Conservation (phyloP, 148 eudicot genomes). For the Talinum fruticosum region DNA sequence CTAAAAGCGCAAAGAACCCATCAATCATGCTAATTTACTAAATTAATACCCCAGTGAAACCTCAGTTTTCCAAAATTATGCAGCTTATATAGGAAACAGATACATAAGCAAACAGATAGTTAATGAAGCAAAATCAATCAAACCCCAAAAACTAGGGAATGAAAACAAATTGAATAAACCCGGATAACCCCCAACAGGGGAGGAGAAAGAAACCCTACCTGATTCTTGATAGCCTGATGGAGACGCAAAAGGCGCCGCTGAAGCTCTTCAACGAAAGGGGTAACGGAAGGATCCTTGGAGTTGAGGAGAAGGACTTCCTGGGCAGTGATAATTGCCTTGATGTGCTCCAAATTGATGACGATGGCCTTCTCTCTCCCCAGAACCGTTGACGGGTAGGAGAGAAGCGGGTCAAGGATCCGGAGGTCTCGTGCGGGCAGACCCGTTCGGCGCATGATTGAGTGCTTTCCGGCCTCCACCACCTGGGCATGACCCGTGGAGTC, state of each 20-base stretch:
- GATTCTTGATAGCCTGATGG: conserved; percentile 61
- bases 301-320: conserved; percentile 85
- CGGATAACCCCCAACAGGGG: neutral
- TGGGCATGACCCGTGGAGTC: conserved; percentile 75
- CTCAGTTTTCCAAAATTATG: neutral
- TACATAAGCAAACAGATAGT: neutral
- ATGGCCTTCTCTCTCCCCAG: conserved; percentile 90
- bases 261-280: conserved; percentile 83
- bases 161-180: too few species aligned
- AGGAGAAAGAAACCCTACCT: conserved; percentile 36
- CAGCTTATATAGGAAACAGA: neutral
- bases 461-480: conserved; percentile 83
- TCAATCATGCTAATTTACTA: too few species aligned
- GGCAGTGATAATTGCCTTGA: conserved; percentile 89
- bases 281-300: conserved; percentile 81
- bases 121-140: neutral
- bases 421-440: conserved; percentile 94
- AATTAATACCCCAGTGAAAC: neutral
- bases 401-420: conserved; percentile 80
- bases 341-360: conserved; percentile 91
- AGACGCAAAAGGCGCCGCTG: conserved; percentile 58
- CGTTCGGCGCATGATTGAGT: conserved; percentile 84
- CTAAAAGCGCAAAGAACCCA: neutral
- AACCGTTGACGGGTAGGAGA: conserved; percentile 90
- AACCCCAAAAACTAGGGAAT: neutral